Percentiles rank a stretch among this genome's conserved stretches.
Evolutionary conservation across 345 rosid genomes (phyloP).

Genomic region (Anacardium occidentale): DNA sequence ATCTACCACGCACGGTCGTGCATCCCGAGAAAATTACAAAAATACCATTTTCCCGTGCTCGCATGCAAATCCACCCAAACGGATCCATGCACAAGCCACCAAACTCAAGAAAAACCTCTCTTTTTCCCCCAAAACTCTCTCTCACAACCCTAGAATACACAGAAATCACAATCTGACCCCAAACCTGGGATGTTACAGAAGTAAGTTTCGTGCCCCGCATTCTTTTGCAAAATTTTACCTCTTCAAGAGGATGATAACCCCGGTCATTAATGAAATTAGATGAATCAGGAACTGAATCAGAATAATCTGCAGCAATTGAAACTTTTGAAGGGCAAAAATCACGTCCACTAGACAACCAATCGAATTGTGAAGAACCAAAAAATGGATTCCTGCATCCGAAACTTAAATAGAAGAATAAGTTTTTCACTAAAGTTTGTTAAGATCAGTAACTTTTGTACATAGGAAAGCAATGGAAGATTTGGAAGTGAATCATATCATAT

Average conservation of each 20-base stretch:
- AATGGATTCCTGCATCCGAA: conserved; percentile 52
- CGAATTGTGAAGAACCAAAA: conserved; percentile 53
- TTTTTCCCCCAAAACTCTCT: too few species aligned
- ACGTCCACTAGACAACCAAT: conserved; percentile 50
- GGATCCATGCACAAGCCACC: too few species aligned
- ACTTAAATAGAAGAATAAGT: conserved; percentile 22
- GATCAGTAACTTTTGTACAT: neutral
- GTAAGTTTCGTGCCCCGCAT: conserved; percentile 66
- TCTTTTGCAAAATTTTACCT: conserved; percentile 56
- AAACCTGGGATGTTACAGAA: too few species aligned
- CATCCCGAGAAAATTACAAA: too few species aligned
- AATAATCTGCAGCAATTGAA: conserved; percentile 95
- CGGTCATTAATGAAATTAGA: conserved; percentile 48
- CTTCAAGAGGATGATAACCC: conserved; percentile 95
- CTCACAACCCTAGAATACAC: too few species aligned
- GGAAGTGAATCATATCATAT: neutral
- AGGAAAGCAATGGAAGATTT: neutral
- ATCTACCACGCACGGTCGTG: too few species aligned
- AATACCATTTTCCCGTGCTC: too few species aligned
- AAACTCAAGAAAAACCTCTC: too few species aligned
- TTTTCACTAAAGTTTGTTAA: conserved; percentile 5
- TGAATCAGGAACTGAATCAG: conserved; percentile 90
- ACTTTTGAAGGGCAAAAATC: conserved; percentile 67
- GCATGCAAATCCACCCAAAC: too few species aligned
- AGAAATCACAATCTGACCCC: too few species aligned